Evolutionary conservation across 768 basidiomycete genomes (phyloP), one percentile per base, ranked within the genome.

Genomic region (Mycena capillaripes): DNA sequence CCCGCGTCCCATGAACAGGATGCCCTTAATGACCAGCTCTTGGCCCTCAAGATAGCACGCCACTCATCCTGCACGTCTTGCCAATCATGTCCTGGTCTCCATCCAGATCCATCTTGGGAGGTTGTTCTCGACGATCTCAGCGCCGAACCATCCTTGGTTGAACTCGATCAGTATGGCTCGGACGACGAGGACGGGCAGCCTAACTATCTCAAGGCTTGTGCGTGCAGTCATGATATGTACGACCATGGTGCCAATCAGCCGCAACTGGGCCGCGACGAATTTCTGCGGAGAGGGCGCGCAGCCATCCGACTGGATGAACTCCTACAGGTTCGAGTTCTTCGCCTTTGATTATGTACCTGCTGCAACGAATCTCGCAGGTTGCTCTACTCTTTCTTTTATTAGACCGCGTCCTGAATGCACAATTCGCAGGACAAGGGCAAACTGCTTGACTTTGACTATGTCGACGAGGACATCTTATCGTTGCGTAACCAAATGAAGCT

Each of bases 301-400:
- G 95, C 95, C 4, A 89, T 92, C 61, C 89, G 93, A 68, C 87
- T 97, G 62, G 96, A 97, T 78, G 94, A 96, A 80, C 79, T 94
- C 65, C 82, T 97, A 56, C 89, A 95, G 88, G 96, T 95, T 73
- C 74, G 91, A 56, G 66, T 63, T 64, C 72, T 32, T 52, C 70
- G 53, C 50, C 61, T 40, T 29, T 64, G n/a, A 46, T 48, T 46
- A 3, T 70, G 17, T 61, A 46, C 23, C 23, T 7, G 42, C 48
- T 55, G 50, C 29, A n/a, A 53, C 67, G 23, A 65, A 52, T 21
- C 58, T 56, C 52, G 48, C 44, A 69, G 52, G 68, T 57, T 52
- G 42, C 23, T 68, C 16, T 46, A 32, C 21, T 29, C 27, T 16
- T 44, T 64, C 17, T 9, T 48, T 14, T 29, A n/a, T 5, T 25